Percentiles rank a stretch among this genome's conserved stretches.
Conservation (phyloP, 1,284 basidiomycete genomes). For the Rhodotorula sp. region DNA sequence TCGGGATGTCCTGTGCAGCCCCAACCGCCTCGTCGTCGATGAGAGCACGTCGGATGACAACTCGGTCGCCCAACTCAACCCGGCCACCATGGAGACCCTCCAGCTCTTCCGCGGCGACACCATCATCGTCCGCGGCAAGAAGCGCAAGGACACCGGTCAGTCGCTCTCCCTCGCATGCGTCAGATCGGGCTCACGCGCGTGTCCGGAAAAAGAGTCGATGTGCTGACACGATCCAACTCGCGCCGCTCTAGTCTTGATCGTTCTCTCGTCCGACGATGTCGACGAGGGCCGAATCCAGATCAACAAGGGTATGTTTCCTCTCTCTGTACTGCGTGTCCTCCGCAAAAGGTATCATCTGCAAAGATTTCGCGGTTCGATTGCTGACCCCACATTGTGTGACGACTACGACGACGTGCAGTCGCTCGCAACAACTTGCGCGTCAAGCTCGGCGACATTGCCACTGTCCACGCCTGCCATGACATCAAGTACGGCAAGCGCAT, state of each 20-base stretch:
- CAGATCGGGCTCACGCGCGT: neutral
- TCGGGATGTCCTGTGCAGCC: constrained; percentile 62
- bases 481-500: constrained; percentile 99
- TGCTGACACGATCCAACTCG: neutral
- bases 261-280: constrained; percentile 88
- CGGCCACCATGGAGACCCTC: constrained; percentile 92
- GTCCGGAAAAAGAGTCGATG: neutral
- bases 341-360: no score
- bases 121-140: constrained; percentile 67
- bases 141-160: constrained; percentile 45
- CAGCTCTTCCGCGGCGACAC: constrained; percentile 94
- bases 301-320: constrained; percentile 68
- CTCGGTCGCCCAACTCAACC: constrained; percentile 91
- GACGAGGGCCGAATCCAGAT: constrained; percentile 97
- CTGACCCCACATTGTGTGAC: no score
- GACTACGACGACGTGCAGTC: constrained; percentile 54
- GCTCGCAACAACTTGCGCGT: constrained; percentile 97
- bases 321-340: no score
- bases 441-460: constrained; percentile 93
- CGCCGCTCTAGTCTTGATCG: constrained; percentile 71
- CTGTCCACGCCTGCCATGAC: constrained; percentile 92
- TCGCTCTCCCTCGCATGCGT: no score
- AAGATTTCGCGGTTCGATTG: no score
- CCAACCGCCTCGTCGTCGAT: constrained; percentile 91
- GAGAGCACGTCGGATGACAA: constrained; percentile 89